These are phyloP conservation scores for Barnettozyma sucrosica DNA, from an alignment of 805 yeast genomes.

Conservation along the genomic window DNA sequence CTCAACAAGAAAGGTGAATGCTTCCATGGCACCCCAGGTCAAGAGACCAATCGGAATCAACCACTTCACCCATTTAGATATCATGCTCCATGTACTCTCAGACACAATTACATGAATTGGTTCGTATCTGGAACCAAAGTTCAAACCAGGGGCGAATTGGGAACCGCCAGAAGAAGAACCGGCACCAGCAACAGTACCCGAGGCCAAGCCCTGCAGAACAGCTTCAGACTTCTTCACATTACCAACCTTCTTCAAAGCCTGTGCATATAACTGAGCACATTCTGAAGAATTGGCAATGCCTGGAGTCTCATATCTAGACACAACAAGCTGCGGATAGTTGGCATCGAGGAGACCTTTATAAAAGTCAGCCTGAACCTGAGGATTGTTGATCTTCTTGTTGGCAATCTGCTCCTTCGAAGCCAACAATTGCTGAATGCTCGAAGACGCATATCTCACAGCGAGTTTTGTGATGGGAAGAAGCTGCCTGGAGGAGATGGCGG, in stretches of 20 bases:
- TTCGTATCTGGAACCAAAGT: constrained; percentile 60
- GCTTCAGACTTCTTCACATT: constrained; percentile 72
- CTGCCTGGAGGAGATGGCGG: not conserved
- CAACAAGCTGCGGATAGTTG: constrained; percentile 92
- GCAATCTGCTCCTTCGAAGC: constrained; percentile 81
- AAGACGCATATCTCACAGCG: constrained; percentile 21
- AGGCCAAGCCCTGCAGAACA: constrained; percentile 42
- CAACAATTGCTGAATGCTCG: constrained; percentile 27
- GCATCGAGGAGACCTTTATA: constrained; percentile 68
- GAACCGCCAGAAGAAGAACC: constrained; percentile 21
- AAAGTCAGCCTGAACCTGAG: constrained; percentile 75
- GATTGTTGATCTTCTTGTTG: constrained; percentile 62
- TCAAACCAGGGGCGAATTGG: constrained; percentile 25
- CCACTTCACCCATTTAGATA: constrained; percentile 88
- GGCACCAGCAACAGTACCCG: constrained; percentile 23
- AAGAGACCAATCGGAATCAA: constrained; percentile 72
- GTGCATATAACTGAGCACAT: constrained; percentile 71
- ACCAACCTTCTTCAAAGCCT: constrained; percentile 76
- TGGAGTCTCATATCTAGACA: constrained; percentile 88
- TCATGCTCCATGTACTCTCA: constrained; percentile 71
- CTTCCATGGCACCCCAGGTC: constrained; percentile 76
- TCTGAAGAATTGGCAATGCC: constrained; percentile 84
- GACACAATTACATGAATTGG: constrained; percentile 94
- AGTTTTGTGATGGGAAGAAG: not conserved
- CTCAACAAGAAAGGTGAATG: constrained; percentile 75